Percentiles rank a stretch among this genome's conserved stretches.
phyloP scores from a whole-genome alignment of 495 filamentous ascomycete genomes.

The Lasiosphaeria hispida region DNA sequence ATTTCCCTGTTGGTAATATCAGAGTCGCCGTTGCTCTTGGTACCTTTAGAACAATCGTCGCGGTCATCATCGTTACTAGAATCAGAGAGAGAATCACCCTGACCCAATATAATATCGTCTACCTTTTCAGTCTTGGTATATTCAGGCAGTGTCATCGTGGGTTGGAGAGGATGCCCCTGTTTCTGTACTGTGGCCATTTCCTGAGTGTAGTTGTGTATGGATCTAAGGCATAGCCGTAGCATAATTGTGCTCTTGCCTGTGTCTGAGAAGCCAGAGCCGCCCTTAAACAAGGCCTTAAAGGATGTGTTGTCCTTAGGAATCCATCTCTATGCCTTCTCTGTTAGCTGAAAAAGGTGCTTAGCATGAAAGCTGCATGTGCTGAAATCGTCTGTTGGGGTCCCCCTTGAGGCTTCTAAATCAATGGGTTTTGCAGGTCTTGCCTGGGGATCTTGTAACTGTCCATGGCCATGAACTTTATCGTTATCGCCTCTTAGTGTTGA shows the following conservation, averaged over 20 bases:
- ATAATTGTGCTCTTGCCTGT: constrained; percentile 6
- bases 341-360: constrained; percentile 5
- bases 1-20: background rate
- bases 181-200: constrained; percentile 2
- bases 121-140: background rate
- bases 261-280: background rate
- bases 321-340: constrained; percentile 2
- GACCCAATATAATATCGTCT: background rate
- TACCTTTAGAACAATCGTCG: constrained; percentile 3
- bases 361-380: background rate
- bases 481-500: background rate
- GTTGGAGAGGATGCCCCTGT: constrained; percentile 2
- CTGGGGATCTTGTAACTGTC: background rate
- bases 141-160: constrained; percentile 2
- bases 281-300: constrained; percentile 3
- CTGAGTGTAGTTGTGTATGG: constrained; percentile 4
- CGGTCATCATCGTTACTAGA: constrained; percentile 1
- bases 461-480: background rate
- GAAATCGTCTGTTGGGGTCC: background rate
- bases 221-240: constrained; percentile 8
- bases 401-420: background rate
- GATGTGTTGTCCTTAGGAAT: constrained; percentile 1
- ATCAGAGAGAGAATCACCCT: constrained; percentile 1
- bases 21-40: background rate
- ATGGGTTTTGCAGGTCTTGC: background rate